Evolutionary conservation across 768 basidiomycete species (phyloP), one percentile per base, ranked within the genome.

Genomic region (Mrakia gelida): DNA sequence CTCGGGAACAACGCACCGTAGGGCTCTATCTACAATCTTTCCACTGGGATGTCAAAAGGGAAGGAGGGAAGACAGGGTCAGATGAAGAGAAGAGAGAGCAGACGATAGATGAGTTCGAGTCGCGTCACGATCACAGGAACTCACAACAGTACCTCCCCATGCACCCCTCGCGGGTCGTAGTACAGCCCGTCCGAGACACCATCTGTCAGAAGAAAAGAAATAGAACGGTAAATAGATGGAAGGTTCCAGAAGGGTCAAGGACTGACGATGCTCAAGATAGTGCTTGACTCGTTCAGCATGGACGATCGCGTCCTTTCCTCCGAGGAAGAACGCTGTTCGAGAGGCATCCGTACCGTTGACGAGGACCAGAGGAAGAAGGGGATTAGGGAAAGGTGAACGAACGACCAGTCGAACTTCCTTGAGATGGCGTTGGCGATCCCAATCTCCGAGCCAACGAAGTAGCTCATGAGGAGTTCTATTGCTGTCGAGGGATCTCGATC

Each of bases 341-440:
- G 86, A 80, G 1, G 90, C 88, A 83, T 94, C 90, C 21, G 87
- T 85, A 26, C 91, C 91, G 81, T 93, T 87, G 0, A 93, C 92
- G 67, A 96, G 94, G 45, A 54, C n/a, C 34, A 70, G 76, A 62
- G 6, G 70, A 26, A 54, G 59, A 65, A 61, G 41, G 67, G 45
- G 45, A 45, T 45, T 45, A 45, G 45, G 45, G 45, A 45, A 45
- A 45, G 45, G 45, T 45, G 45, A 45, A 59, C 49, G 65, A 30
- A 68, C 75, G 72, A 75, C 61, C 75, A 76, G 43, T 56, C 65
- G 62, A 72, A 73, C 45, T 38, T 45, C 38, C 92, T 88, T 81
- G 91, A 91, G 65, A 97, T 87, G 76, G 92, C 89, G 83, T 95
- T 92, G 10, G 92, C 92, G 71, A 93, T 90, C 21, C 95, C 95